phyloP scores from a whole-genome alignment of 1,284 basidiomycete genomes.

The Apiotrichum sp. region DNA sequence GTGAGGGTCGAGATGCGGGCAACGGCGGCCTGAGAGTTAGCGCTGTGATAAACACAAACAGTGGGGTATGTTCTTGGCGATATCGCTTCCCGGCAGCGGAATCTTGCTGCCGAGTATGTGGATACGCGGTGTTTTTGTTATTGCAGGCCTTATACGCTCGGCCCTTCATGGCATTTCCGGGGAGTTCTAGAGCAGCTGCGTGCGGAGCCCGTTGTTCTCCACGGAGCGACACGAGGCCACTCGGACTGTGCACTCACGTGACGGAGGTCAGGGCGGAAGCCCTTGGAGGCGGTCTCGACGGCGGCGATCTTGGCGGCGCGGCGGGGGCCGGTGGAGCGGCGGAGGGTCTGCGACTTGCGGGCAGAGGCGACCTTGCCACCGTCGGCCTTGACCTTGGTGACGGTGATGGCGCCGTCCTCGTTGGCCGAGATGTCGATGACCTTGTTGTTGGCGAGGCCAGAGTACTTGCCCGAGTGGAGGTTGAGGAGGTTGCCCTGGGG shows the following conservation, averaged over 20 bases:
- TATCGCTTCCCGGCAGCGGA: not conserved
- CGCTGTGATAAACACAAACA: not conserved
- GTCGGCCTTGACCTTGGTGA: slow-evolving; percentile 61
- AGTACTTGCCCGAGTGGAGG: slow-evolving; percentile 82
- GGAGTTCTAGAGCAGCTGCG: slow-evolving; percentile 41
- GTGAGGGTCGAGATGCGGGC: slow-evolving; percentile 72
- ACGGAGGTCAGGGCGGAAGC: slow-evolving; percentile 77
- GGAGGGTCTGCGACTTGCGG: slow-evolving; percentile 53
- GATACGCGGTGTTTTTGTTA: slow-evolving; percentile 10
- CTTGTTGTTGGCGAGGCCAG: slow-evolving; percentile 77
- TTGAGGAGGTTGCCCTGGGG: slow-evolving; percentile 67
- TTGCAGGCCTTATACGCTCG: slow-evolving; percentile 42
- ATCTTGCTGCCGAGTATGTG: not conserved
- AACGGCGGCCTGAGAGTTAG: slow-evolving; percentile 59
- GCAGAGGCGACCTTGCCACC: slow-evolving; percentile 48
- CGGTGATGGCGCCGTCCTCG: slow-evolving; percentile 56
- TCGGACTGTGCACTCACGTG: slow-evolving; percentile 54
- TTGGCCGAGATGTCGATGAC: slow-evolving; percentile 62
- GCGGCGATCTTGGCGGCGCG: slow-evolving; percentile 67
- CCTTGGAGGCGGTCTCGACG: slow-evolving; percentile 58
- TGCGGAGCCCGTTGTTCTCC: slow-evolving; percentile 1
- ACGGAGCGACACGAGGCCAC: too few species aligned
- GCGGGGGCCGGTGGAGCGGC: slow-evolving; percentile 66
- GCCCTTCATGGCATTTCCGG: slow-evolving; percentile 37
- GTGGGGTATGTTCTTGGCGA: not conserved